These are phyloP conservation scores for Talaromyces verruculosus DNA, from an alignment of 2,329 filamentous ascomycete genomes.

Conservation along the genomic window DNA sequence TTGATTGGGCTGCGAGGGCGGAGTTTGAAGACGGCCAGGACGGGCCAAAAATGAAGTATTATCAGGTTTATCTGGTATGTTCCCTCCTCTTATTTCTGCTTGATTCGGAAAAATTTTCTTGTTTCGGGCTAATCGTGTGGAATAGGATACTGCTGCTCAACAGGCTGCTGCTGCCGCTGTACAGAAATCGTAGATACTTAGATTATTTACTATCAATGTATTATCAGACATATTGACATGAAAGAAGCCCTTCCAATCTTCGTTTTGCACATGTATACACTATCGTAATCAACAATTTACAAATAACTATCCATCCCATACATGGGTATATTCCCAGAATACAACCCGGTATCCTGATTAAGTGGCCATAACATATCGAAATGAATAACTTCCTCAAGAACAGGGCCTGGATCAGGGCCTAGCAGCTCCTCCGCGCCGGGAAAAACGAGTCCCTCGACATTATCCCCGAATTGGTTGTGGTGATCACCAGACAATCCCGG, in stretches of 20 bases:
- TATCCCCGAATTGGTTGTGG: constrained; percentile 18
- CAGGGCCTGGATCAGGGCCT: constrained; percentile 20
- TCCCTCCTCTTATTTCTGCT: neutral
- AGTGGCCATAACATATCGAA: constrained; percentile 24
- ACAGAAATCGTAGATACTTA: neutral
- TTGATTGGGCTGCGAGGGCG: constrained; percentile 40
- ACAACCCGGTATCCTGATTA: constrained; percentile 22
- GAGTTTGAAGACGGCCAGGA: constrained; percentile 33
- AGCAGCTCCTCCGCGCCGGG: constrained; percentile 21
- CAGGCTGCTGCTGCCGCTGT: constrained; percentile 12
- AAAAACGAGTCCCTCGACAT: constrained; percentile 24
- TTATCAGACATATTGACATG: neutral
- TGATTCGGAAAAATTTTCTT: no score
- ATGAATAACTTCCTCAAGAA: constrained; percentile 24
- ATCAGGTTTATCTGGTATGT: constrained; percentile 44
- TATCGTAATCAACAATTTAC: neutral
- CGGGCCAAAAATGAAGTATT: constrained; percentile 39
- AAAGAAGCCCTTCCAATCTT: neutral
- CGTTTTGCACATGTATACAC: neutral
- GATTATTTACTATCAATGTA: neutral
- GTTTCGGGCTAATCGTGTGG: neutral
- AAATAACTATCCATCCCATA: constrained; percentile 23
- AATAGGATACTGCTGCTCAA: constrained; percentile 23
- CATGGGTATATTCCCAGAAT: constrained; percentile 24
- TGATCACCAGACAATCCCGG: neutral